These are phyloP conservation scores for Candolleomyces efflorescens DNA, from an alignment of 768 basidiomycete species.

Conservation along the genomic window DNA sequence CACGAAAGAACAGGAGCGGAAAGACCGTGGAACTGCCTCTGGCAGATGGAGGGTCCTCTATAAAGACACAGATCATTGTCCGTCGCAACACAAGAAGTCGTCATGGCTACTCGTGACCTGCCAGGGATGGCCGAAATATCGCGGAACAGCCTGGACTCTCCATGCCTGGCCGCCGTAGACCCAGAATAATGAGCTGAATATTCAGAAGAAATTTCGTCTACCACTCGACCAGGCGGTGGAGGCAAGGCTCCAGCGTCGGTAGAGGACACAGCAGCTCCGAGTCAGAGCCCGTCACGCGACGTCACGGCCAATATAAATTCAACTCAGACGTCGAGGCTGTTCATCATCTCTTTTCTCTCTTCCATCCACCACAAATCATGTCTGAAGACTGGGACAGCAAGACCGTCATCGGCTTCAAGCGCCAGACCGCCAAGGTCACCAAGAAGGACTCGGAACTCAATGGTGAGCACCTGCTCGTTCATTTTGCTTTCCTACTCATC, in stretches of 20 bases:
- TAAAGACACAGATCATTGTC: not conserved
- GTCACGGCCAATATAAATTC: slow-evolving; percentile 10
- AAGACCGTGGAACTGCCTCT: not conserved
- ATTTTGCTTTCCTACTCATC: not conserved
- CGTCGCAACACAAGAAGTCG: slow-evolving; percentile 2
- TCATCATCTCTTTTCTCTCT: slow-evolving; percentile 1
- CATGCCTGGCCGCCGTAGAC: not conserved
- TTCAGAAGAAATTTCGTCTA: not conserved
- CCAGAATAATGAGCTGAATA: not conserved
- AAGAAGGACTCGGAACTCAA: slow-evolving; percentile 56
- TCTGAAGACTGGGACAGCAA: slow-evolving; percentile 71
- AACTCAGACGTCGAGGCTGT: slow-evolving; percentile 7
- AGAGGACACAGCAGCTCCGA: slow-evolving; percentile 3
- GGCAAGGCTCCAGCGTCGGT: not conserved
- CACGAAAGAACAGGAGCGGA: not conserved
- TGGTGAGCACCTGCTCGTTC: slow-evolving; percentile 30
- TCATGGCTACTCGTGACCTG: slow-evolving; percentile 10
- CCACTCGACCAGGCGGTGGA: not conserved
- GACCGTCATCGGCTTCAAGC: slow-evolving; percentile 66
- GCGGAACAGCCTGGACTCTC: not conserved
- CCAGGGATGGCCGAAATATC: not conserved
- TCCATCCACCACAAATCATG: slow-evolving; percentile 29
- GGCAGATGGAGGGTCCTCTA: not conserved
- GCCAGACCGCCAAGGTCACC: slow-evolving; percentile 58
- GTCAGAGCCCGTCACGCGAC: slow-evolving; percentile 12